phyloP scores from a whole-genome alignment of 2,329 filamentous ascomycete genomes.

The Ascochyta rabiei region DNA sequence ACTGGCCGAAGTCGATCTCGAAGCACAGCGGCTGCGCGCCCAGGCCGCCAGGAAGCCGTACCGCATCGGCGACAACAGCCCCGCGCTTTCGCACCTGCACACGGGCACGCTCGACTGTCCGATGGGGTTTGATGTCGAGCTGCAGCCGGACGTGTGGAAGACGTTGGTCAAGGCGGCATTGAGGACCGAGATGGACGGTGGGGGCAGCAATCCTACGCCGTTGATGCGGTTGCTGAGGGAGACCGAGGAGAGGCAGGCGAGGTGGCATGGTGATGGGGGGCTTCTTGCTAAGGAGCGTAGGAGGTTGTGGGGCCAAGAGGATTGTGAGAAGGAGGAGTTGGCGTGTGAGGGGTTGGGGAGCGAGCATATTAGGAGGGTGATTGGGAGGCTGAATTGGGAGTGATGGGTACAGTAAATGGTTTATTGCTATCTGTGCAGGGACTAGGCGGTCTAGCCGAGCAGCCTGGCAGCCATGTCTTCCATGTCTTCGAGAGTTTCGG shows the following conservation, averaged over 20 bases:
- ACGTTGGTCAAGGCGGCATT: slow-evolving; percentile 54
- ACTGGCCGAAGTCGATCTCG: slow-evolving; percentile 49
- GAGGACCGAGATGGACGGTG: slow-evolving; percentile 51
- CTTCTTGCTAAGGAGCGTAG: slow-evolving; percentile 26
- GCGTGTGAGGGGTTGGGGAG: slow-evolving; percentile 24
- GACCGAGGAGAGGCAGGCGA: slow-evolving; percentile 51
- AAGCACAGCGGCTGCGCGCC: slow-evolving; percentile 42
- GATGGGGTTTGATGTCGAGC: slow-evolving; percentile 53
- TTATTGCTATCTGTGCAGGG: background rate
- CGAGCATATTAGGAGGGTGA: slow-evolving; percentile 20
- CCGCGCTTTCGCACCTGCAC: slow-evolving; percentile 50
- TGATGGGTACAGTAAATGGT: background rate
- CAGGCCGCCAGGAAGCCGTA: slow-evolving; percentile 49
- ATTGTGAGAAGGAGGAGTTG: slow-evolving; percentile 11
- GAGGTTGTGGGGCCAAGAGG: slow-evolving; percentile 24
- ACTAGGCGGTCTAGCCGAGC: slow-evolving; percentile 54
- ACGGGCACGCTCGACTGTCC: slow-evolving; percentile 52
- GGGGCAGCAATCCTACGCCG: slow-evolving; percentile 33
- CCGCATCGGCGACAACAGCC: slow-evolving; percentile 52
- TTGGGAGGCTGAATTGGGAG: slow-evolving; percentile 4
- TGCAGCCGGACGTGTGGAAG: slow-evolving; percentile 53
- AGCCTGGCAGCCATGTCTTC: slow-evolving; percentile 77
- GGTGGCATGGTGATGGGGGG: slow-evolving; percentile 46
- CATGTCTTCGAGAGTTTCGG: slow-evolving; percentile 79
- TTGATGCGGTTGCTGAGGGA: slow-evolving; percentile 47